Evolutionary conservation across 2,329 filamentous ascomycete genomes (phyloP), one percentile per base, ranked within the genome.

Genomic region (Arthrinium phaeospermum): DNA sequence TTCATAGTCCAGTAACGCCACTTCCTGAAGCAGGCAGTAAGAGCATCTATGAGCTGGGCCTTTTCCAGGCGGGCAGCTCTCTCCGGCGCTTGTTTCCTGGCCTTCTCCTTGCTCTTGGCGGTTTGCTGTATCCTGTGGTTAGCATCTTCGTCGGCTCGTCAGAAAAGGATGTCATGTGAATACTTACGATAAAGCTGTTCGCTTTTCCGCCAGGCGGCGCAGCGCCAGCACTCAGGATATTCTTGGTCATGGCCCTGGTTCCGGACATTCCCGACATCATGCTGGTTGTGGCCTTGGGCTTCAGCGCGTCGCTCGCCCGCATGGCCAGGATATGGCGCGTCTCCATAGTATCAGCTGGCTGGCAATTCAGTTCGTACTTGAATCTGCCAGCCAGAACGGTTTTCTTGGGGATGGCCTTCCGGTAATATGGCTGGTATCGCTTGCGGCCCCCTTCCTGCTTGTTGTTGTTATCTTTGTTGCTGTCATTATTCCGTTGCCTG

Each of bases 1-100:
- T 94, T 95, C 87, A 98, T 93, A n/a, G 93, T 91, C 95, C 96
- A 99, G 83, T 96, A 98, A 77, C 92, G 91, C 86, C 93, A 97
- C 78, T 93, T 86, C 72, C 92, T 90, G 90, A 98, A 99, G 80
- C 92, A 93, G 68, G 89, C 85, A 85, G 96, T 95, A 74, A 99
- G 91, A 75, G 90, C 89, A 83, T 98, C 95, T 83, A 97, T 85
- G 74, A 99, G 91, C 78, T 96, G 93, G 86, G 94, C 92, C 82
- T 95, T 91, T 64, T 94, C 92, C 83, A 98, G 95, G 83, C 96
- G 95, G 46, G 94, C 93, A 41, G 94, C 92, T 74, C 79, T 79
- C 73, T 81, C 80, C 67, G 79, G 76, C 71, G 76, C 77, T 73
- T 77, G 76, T 86, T 98, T 98, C 83, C 94, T 92, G 77, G 94